These are phyloP conservation scores for Esteya vermicola DNA, from an alignment of 2,329 filamentous ascomycete species.

Conservation along the genomic window DNA sequence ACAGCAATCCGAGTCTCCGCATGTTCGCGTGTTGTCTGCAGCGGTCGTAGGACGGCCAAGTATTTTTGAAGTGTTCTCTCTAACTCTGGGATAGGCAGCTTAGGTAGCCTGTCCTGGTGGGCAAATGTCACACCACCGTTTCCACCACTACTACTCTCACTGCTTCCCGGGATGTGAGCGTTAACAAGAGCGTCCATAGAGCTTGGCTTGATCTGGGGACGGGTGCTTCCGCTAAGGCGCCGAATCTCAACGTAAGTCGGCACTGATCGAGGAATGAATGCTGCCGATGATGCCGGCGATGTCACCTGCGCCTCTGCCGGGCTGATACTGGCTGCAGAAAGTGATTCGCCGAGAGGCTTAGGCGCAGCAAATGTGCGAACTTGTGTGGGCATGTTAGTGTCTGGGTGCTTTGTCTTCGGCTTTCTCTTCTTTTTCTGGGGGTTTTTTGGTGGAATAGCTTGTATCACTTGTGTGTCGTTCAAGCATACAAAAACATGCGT, in stretches of 20 bases:
- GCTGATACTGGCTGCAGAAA: slow-evolving; percentile 31
- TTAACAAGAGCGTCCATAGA: slow-evolving; percentile 19
- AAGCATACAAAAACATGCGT: no score
- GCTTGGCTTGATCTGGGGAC: slow-evolving; percentile 10
- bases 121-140: slow-evolving; percentile 76
- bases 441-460: no score
- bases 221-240: slow-evolving; percentile 13
- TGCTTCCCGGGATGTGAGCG: slow-evolving; percentile 35
- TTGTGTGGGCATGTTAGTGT: slow-evolving; percentile 47
- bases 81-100: slow-evolving; percentile 83
- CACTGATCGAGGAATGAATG: slow-evolving; percentile 25
- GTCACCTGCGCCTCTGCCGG: slow-evolving; percentile 2
- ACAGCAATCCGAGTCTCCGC: slow-evolving; percentile 69
- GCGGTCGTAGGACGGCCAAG: slow-evolving; percentile 60
- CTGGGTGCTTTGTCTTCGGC: no score
- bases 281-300: slow-evolving; percentile 2
- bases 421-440: no score
- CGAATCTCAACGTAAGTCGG: slow-evolving; percentile 20
- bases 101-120: slow-evolving; percentile 74
- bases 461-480: no score
- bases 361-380: slow-evolving; percentile 56
- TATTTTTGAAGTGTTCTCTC: slow-evolving; percentile 68
- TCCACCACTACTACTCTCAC: no score
- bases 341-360: slow-evolving; percentile 56
- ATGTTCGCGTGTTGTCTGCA: slow-evolving; percentile 72